Evolutionary conservation across 768 basidiomycete species (phyloP), one percentile per base, ranked within the genome.

Genomic region (Exsudoporus frostii): DNA sequence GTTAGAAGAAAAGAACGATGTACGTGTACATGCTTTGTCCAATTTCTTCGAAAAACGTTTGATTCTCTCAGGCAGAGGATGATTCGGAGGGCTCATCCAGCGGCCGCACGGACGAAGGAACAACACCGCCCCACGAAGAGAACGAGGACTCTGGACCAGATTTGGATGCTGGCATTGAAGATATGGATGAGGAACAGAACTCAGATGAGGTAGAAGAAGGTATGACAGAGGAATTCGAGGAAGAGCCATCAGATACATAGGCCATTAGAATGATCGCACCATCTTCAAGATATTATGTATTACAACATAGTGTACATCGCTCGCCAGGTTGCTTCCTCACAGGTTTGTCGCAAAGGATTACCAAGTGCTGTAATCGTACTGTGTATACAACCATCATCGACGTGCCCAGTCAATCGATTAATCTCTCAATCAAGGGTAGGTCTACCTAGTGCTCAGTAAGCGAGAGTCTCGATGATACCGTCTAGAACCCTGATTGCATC

Each of bases 1-100:
- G 60, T 80, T 84, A 56, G 90, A 92, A 64, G 90, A 92, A 70
- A 90, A 89, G 74, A 90, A 90, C 65, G 90, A 92, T 65, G 90
- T 90, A 53, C 49, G 77, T 68, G 42, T 49, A 17, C 36, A 29
- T 24, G 25, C 45, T 40, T n/a, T 33, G 24, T 19, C 38, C 17
- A 8, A 15, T 25, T 27, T 43, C 29, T 42, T 15, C 13, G 24
- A n/a, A 30, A 44, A 10, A 20, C 20, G 8, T 44, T 25, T 19
- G 15, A 45, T 37, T 38, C 9, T 30, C 36, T 43, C 11, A 73
- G 74, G 72, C 66, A n/a, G 70, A 69, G 19, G 70, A 69, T 46
- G 72, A 69, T 59, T 68, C 70, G 0, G 69, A 71, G 6, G 68
- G 58, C 1, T 63, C 70, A 17, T 69, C 69, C 17, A 70, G 69